Base-by-base conservation (phyloP, 2,329 filamentous ascomycete genomes). In the Arthrinium puccinioides region DNA sequence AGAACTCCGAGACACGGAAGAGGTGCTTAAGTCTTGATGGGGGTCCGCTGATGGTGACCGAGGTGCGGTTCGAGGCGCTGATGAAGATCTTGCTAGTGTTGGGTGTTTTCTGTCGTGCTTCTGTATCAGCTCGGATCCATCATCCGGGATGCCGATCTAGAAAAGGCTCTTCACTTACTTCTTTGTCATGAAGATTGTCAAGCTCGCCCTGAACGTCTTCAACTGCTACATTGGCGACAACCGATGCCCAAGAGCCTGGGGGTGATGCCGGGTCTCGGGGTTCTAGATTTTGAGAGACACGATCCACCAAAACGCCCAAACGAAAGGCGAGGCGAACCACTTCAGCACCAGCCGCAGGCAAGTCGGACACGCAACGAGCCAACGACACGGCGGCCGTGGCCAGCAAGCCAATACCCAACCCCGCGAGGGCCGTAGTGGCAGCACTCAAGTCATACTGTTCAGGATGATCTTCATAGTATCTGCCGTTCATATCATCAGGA, bases 351-450 rank as follows among this genome's bases (percentile, higher is more conserved):
- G 51, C 49, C 3, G 55, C 27, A 3, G 63, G 50, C 1, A 74
- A 28, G 15, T 70, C 64, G 0, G 55, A 45, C 5, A 69, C n/a
- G 0, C 50, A 55, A 1, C 50, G 38, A 5, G 70, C 55, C 2
- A 69, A 23, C 0, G 68, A 55, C 0, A 71, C 47, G 2, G 68
- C 69, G 14, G 63, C 54, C 1, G 60, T 49, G 5, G 65, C 48
- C 1, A 73, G 43, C 0, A 72, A 44, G 1, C 70, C 70, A n/a
- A 64, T 60, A 9, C 70, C 62, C 4, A 71, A 44, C 4, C 64
- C 67, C 10, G 56, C 50, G 11, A 70, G 55, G 24, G 39, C 51
- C 3, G 53, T 54, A 33, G 49, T 53, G 15, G 44, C 37, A 25
- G 38, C 26, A 24, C 44, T 39, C 13, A 52, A 44, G 16, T 51